Evolutionary conservation across 2,329 filamentous ascomycete species (phyloP).

Genomic region (Fusarium humuli): DNA sequence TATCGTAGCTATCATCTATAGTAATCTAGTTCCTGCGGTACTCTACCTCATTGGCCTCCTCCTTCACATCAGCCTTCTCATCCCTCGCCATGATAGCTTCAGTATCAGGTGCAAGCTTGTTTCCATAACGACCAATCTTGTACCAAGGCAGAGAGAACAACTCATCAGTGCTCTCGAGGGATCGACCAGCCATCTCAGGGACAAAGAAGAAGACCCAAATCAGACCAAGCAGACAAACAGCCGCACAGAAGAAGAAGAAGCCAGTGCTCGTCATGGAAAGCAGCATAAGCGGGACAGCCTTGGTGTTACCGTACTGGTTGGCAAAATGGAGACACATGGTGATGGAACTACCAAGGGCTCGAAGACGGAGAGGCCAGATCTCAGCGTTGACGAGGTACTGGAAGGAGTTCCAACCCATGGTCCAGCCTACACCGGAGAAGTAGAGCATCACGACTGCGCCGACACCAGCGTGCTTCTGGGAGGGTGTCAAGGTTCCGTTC

Average conservation of each 20-base stretch:
- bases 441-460: constrained; percentile 21
- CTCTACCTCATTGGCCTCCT: neutral
- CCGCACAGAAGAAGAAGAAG: constrained; percentile 23
- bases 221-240: constrained; percentile 57
- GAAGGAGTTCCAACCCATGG: constrained; percentile 15
- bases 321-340: constrained; percentile 25
- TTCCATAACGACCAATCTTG: constrained; percentile 67
- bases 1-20: too few species aligned
- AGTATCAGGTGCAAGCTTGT: constrained; percentile 11
- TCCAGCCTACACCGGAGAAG: constrained; percentile 17
- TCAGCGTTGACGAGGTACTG: constrained; percentile 24
- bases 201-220: constrained; percentile 74
- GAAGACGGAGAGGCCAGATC: constrained; percentile 23
- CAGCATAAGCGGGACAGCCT: constrained; percentile 14
- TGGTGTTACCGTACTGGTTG: constrained; percentile 24
- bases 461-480: constrained; percentile 13
- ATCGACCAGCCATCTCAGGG: constrained; percentile 71
- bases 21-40: neutral
- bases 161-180: constrained; percentile 71
- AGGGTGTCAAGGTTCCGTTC: constrained; percentile 7
- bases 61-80: constrained; percentile 22
- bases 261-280: constrained; percentile 13
- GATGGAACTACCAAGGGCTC: constrained; percentile 16
- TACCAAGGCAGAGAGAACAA: constrained; percentile 76
- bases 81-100: constrained; percentile 19